These are phyloP conservation scores for Boletus speciosus DNA, from an alignment of 768 basidiomycete genomes.

Conservation along the genomic window DNA sequence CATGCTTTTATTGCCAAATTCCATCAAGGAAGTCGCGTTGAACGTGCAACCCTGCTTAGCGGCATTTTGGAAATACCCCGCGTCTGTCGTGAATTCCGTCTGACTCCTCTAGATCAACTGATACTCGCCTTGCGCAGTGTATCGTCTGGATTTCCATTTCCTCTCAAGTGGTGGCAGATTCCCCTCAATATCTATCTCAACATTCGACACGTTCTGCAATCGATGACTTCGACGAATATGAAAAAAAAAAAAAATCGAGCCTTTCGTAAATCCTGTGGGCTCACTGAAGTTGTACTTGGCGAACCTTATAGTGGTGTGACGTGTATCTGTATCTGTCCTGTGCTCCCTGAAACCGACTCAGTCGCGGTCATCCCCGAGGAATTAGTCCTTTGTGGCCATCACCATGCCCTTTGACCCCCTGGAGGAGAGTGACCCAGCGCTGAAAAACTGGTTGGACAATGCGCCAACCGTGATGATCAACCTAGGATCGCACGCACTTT, in stretches of 20 bases:
- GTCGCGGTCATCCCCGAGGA: constrained; percentile 6
- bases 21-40: not conserved
- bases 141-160: constrained; percentile 8
- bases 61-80: constrained; percentile 2
- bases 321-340: constrained; percentile 3
- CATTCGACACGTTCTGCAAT: not conserved
- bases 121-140: not conserved
- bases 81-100: not conserved
- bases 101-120: not conserved
- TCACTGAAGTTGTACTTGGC: too few relatives aligned
- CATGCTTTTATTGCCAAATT: not conserved
- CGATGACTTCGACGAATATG: too few relatives aligned
- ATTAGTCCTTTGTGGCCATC: constrained; percentile 6
- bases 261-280: constrained; percentile 1
- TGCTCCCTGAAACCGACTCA: constrained; percentile 1
- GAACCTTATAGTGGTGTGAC: not conserved
- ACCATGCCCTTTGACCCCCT: constrained; percentile 2
- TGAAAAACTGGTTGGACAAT: constrained; percentile 9
- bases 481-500: constrained; percentile 1
- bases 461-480: constrained; percentile 13
- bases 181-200: constrained; percentile 9
- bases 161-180: constrained; percentile 14
- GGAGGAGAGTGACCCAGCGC: constrained; percentile 1
- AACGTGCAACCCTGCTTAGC: not conserved
- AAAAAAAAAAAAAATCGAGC: too few relatives aligned